phyloP scores from a whole-genome alignment of 345 rosid genomes.

The Xanthoceras sorbifolium region DNA sequence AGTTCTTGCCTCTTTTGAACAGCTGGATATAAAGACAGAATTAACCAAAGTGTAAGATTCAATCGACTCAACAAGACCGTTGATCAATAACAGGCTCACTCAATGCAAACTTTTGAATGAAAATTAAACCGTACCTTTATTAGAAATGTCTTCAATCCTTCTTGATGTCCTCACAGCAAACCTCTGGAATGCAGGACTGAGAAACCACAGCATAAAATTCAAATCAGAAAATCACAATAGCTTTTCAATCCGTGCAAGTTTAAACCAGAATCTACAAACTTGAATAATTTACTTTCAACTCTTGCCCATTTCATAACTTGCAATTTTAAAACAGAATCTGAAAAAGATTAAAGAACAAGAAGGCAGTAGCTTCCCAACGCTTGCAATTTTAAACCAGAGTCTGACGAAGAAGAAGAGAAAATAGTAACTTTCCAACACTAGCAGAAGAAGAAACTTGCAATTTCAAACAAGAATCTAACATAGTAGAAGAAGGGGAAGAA shows the following conservation, averaged over 20 bases:
- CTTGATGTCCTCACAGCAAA: conserved; percentile 86
- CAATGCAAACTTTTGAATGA: neutral
- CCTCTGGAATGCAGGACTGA: conserved; percentile 81
- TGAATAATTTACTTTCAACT: too few relatives aligned
- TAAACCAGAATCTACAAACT: neutral
- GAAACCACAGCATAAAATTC: neutral
- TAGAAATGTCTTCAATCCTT: conserved; percentile 66
- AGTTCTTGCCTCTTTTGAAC: conserved; percentile 53
- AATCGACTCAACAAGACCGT: neutral
- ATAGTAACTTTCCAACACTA: too few relatives aligned
- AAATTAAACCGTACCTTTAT: conserved; percentile 37
- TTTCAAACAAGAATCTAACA: neutral
- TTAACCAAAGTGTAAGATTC: neutral
- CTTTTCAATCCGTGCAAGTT: neutral
- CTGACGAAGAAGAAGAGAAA: too few relatives aligned
- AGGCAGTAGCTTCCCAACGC: neutral
- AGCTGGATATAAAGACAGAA: conserved; percentile 38
- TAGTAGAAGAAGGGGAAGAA: neutral
- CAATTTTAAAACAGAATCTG: neutral
- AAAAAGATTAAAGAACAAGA: neutral
- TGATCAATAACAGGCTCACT: neutral
- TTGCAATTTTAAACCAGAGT: neutral
- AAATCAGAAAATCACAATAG: neutral
- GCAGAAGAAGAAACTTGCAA: neutral
- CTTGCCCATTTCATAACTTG: too few relatives aligned